Evolutionary conservation across 2,329 filamentous ascomycete genomes (phyloP).

Genomic region (Pseudogymnoascus sp.): DNA sequence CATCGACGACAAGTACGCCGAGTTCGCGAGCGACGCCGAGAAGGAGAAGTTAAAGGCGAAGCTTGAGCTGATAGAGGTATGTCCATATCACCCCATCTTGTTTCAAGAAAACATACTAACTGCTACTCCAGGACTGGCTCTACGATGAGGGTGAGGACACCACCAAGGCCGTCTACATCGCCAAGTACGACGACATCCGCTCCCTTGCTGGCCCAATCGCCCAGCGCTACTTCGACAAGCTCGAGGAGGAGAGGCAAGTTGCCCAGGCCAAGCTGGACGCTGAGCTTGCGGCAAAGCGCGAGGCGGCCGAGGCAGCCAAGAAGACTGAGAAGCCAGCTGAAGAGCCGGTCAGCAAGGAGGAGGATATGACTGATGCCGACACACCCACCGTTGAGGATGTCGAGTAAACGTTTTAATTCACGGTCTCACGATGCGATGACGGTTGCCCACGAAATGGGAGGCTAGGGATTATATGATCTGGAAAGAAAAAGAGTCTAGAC

Average conservation of each 20-base stretch:
- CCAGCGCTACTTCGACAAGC: slow-evolving; percentile 91
- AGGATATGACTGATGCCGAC: slow-evolving; percentile 57
- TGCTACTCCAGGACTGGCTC: slow-evolving; percentile 73
- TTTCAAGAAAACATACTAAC: slow-evolving; percentile 16
- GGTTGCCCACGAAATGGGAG: slow-evolving; percentile 3
- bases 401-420: slow-evolving; percentile 8
- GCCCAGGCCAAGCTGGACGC: slow-evolving; percentile 69
- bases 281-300: slow-evolving; percentile 58
- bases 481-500: not conserved
- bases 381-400: slow-evolving; percentile 40
- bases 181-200: slow-evolving; percentile 94
- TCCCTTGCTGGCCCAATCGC: slow-evolving; percentile 83
- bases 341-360: slow-evolving; percentile 37
- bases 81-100: slow-evolving; percentile 27
- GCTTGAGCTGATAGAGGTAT: slow-evolving; percentile 78
- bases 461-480: not conserved
- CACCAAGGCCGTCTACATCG: slow-evolving; percentile 84
- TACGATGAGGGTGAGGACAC: slow-evolving; percentile 96
- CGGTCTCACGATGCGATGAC: slow-evolving; percentile 6
- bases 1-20: slow-evolving; percentile 82
- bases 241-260: slow-evolving; percentile 76
- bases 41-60: slow-evolving; percentile 78
- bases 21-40: slow-evolving; percentile 85
- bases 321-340: slow-evolving; percentile 42
- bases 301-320: slow-evolving; percentile 37